Percentiles rank a stretch among this genome's conserved stretches.
These are phyloP conservation scores for Puccinia coronata DNA, from an alignment of 1,284 basidiomycete species.

Conservation along the genomic window DNA sequence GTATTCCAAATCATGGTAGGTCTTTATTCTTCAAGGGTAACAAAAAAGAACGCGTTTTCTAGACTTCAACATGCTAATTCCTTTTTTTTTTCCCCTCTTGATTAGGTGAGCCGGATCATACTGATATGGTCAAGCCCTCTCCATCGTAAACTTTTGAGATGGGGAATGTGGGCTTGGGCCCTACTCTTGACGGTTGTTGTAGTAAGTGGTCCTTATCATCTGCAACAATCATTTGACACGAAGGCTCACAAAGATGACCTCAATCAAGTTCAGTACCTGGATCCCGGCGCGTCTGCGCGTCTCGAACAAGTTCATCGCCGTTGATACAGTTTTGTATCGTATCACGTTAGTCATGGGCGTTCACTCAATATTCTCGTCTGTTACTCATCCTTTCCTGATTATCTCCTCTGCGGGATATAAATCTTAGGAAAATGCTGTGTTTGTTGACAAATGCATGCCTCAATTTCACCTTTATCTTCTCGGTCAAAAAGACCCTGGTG, in stretches of 20 bases:
- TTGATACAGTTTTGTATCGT: constrained; percentile 1
- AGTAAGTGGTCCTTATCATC: neutral
- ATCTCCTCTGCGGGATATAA: neutral
- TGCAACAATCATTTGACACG: neutral
- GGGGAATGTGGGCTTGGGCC: neutral
- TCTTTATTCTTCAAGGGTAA: neutral
- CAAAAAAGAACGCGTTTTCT: neutral
- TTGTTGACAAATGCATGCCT: neutral
- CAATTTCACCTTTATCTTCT: neutral
- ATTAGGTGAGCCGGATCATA: constrained; percentile 9
- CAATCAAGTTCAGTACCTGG: neutral
- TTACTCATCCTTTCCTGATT: neutral
- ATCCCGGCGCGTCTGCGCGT: constrained; percentile 1
- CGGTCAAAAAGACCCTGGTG: constrained; percentile 14
- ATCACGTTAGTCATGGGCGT: neutral
- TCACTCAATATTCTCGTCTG: neutral
- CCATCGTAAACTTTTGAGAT: neutral
- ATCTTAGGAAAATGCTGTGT: neutral
- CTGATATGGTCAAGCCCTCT: constrained; percentile 4
- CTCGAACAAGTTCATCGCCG: constrained; percentile 1
- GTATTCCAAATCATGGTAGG: constrained; percentile 17
- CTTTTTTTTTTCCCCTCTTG: neutral
- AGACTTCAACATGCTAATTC: neutral
- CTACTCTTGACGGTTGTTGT: constrained; percentile 4
- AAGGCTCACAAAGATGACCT: neutral